Conservation (phyloP, 495 filamentous ascomycete genomes). For the Extremus antarcticus region DNA sequence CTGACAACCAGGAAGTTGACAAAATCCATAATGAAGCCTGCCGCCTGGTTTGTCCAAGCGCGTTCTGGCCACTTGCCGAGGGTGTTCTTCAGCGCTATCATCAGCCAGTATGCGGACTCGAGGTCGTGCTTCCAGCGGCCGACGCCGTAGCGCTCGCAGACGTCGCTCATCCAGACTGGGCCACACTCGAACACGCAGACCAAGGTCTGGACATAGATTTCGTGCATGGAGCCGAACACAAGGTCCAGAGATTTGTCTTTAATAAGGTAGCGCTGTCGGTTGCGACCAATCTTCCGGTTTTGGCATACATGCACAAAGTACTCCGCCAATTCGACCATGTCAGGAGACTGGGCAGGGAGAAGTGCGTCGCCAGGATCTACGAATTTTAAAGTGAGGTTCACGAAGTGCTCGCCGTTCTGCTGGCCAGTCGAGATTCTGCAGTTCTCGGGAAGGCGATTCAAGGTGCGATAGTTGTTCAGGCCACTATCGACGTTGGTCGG, state of each 20-base stretch:
- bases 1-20: slow-evolving; percentile 19
- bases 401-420: slow-evolving; percentile 19
- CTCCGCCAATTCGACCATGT: slow-evolving; percentile 13
- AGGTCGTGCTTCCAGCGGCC: slow-evolving; percentile 15
- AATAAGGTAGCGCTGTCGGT: slow-evolving; percentile 15
- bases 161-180: slow-evolving; percentile 18
- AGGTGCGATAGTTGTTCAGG: slow-evolving; percentile 18
- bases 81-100: slow-evolving; percentile 16
- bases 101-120: slow-evolving; percentile 5
- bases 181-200: slow-evolving; percentile 24
- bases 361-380: slow-evolving; percentile 5
- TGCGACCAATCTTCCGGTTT: slow-evolving; percentile 14
- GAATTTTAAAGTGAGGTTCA: slow-evolving; percentile 25
- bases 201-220: slow-evolving; percentile 24
- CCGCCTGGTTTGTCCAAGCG: slow-evolving; percentile 9
- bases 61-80: slow-evolving; percentile 10
- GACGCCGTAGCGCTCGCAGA: slow-evolving; percentile 18
- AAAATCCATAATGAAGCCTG: slow-evolving; percentile 16
- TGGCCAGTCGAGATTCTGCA: slow-evolving; percentile 13
- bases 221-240: slow-evolving; percentile 21
- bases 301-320: slow-evolving; percentile 19
- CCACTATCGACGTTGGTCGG: slow-evolving; percentile 24
- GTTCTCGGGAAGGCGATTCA: slow-evolving; percentile 5
- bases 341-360: slow-evolving; percentile 5
- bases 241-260: slow-evolving; percentile 4